phyloP scores from a whole-genome alignment of 768 basidiomycete species.

The Boletus subparvulus region DNA sequence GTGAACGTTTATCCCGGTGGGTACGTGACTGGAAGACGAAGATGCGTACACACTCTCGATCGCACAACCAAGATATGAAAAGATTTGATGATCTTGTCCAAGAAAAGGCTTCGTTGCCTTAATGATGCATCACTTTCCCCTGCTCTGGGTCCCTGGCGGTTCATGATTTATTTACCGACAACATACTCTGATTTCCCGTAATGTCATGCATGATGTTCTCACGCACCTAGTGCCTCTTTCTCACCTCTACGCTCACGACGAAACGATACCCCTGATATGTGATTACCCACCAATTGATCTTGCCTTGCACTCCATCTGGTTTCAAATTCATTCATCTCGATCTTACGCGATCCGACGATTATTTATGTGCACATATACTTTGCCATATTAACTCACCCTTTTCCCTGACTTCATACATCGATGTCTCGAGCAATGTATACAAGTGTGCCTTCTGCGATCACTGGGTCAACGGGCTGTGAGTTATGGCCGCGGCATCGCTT shows the following conservation, averaged over 20 bases:
- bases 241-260: constrained; percentile 18
- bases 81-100: constrained; percentile 51
- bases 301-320: constrained; percentile 14
- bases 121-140: constrained; percentile 16
- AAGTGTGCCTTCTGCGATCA: constrained; percentile 7
- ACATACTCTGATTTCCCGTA: constrained; percentile 19
- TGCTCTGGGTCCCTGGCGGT: constrained; percentile 9
- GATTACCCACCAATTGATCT: constrained; percentile 28
- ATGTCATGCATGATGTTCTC: constrained; percentile 23
- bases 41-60: constrained; percentile 54
- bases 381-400: constrained; percentile 8
- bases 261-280: constrained; percentile 35
- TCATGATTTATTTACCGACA: constrained; percentile 22
- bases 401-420: constrained; percentile 3
- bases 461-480: constrained; percentile 9
- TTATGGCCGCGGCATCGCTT: background rate
- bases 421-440: constrained; percentile 17
- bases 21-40: constrained; percentile 67
- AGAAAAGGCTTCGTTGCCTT: constrained; percentile 47
- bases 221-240: constrained; percentile 18
- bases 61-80: constrained; percentile 46
- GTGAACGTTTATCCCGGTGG: constrained; percentile 50
- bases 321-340: constrained; percentile 8
- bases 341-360: constrained; percentile 27
- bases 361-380: constrained; percentile 31